phyloP scores from a whole-genome alignment of 305 asterid species.

The Fraxinus latifolia region DNA sequence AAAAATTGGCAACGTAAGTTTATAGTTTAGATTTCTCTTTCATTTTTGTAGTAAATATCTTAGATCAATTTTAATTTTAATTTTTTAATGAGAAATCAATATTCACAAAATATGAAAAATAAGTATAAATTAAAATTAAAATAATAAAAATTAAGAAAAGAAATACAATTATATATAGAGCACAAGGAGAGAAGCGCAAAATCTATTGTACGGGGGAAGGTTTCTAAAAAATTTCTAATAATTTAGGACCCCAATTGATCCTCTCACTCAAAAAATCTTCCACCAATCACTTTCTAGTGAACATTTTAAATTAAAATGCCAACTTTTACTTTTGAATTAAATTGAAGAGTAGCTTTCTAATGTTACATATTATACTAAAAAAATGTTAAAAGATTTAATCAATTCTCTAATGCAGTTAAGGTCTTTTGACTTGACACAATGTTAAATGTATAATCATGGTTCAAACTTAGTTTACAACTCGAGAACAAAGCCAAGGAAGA shows the following conservation, averaged over 20 bases:
- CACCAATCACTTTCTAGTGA: not conserved
- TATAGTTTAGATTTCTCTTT: not conserved
- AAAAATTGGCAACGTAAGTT: not conserved
- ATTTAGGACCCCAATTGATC: not conserved
- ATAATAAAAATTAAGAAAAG: too few species aligned
- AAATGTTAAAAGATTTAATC: not conserved
- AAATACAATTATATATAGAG: too few species aligned
- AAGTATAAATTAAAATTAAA: too few species aligned
- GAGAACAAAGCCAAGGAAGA: not conserved
- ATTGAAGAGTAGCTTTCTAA: conserved; percentile 30
- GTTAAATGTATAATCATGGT: not conserved
- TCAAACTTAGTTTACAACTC: not conserved
- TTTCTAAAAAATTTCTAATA: not conserved
- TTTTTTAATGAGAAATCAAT: not conserved
- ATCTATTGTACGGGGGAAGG: not conserved
- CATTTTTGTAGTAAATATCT: not conserved
- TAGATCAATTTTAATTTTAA: not conserved
- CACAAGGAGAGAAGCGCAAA: not conserved
- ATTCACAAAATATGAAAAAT: not conserved
- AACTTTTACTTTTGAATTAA: conserved; percentile 5
- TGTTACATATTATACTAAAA: conserved; percentile 26
- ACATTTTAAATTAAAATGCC: not conserved
- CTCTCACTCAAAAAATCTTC: not conserved
- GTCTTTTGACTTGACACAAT: not conserved
- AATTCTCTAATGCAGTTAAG: conserved; percentile 11